These are phyloP conservation scores for Escovopsis sp. DNA, from an alignment of 2,329 filamentous ascomycete genomes.

Conservation along the genomic window DNA sequence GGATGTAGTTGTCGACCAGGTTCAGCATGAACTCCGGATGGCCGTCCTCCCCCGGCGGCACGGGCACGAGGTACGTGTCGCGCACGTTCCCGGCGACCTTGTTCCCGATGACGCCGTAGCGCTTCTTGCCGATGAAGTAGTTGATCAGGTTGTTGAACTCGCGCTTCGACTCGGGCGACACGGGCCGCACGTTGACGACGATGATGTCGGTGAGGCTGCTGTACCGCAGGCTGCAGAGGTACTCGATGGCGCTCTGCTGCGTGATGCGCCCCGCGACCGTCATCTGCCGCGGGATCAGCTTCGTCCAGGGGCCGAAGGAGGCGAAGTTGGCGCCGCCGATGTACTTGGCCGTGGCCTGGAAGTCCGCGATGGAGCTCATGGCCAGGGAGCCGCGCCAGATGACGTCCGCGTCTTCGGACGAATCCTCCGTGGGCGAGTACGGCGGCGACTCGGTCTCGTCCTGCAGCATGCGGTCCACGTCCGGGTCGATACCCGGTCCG, in stretches of 20 bases:
- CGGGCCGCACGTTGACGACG: constrained; percentile 56
- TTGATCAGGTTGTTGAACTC: constrained; percentile 67
- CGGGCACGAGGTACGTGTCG: constrained; percentile 81
- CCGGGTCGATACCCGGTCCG: constrained; percentile 60
- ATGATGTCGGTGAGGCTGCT: constrained; percentile 71
- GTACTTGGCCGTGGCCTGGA: constrained; percentile 63
- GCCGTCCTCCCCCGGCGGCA: constrained; percentile 53
- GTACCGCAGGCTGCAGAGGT: constrained; percentile 75
- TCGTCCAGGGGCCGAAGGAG: constrained; percentile 51
- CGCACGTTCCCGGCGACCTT: constrained; percentile 61
- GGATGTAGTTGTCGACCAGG: constrained; percentile 70
- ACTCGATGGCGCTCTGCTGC: constrained; percentile 71
- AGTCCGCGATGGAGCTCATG: constrained; percentile 65
- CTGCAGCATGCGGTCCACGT: constrained; percentile 77
- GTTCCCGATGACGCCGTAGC: constrained; percentile 78
- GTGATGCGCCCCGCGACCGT: constrained; percentile 68
- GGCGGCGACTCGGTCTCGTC: constrained; percentile 68
- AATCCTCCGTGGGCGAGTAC: constrained; percentile 65
- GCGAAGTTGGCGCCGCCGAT: constrained; percentile 68
- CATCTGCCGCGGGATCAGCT: constrained; percentile 55
- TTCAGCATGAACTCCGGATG: constrained; percentile 81
- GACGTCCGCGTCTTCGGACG: constrained; percentile 45
- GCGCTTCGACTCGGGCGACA: constrained; percentile 41
- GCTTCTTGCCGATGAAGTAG: constrained; percentile 68
- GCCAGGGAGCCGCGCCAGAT: constrained; percentile 63